These are phyloP conservation scores for Sinapis alba DNA, from an alignment of 441 rosid genomes.

Conservation along the genomic window DNA sequence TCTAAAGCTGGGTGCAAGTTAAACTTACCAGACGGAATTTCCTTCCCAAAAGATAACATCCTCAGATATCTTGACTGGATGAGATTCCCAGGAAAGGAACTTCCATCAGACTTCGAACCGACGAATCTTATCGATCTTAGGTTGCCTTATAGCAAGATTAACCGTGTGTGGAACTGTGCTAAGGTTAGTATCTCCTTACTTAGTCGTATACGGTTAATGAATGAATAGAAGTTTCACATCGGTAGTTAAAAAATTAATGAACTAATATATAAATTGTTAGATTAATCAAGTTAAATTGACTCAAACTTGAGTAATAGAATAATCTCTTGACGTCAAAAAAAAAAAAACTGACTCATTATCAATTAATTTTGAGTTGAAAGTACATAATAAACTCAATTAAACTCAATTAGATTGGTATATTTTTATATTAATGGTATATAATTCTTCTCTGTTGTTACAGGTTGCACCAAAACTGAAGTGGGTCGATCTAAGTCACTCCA, in stretches of 20 bases:
- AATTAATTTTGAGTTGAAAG: too few species aligned
- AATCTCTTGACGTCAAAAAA: too few species aligned
- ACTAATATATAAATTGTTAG: too few species aligned
- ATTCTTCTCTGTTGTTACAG: constrained; percentile 17
- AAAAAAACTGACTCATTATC: too few species aligned
- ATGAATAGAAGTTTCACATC: too few species aligned
- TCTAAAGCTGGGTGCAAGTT: not conserved
- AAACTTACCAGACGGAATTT: constrained; percentile 2
- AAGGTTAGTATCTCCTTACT: constrained; percentile 5
- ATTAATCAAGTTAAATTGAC: too few species aligned
- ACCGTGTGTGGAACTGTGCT: not conserved
- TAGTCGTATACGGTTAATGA: too few species aligned
- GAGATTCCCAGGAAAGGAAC: not conserved
- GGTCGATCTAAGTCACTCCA: constrained; percentile 17
- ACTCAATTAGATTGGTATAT: too few species aligned
- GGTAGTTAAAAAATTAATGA: too few species aligned
- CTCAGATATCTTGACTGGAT: constrained; percentile 12
- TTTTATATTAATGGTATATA: not conserved
- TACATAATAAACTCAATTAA: too few species aligned
- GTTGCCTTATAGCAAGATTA: constrained; percentile 24
- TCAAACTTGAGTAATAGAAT: too few species aligned
- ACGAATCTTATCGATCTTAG: constrained; percentile 18
- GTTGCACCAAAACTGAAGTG: constrained; percentile 16
- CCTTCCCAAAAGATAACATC: not conserved
- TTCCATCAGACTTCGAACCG: constrained; percentile 5